These are phyloP conservation scores for Fomitopsis schrenkii DNA, from an alignment of 1,284 basidiomycete species.

Conservation along the genomic window DNA sequence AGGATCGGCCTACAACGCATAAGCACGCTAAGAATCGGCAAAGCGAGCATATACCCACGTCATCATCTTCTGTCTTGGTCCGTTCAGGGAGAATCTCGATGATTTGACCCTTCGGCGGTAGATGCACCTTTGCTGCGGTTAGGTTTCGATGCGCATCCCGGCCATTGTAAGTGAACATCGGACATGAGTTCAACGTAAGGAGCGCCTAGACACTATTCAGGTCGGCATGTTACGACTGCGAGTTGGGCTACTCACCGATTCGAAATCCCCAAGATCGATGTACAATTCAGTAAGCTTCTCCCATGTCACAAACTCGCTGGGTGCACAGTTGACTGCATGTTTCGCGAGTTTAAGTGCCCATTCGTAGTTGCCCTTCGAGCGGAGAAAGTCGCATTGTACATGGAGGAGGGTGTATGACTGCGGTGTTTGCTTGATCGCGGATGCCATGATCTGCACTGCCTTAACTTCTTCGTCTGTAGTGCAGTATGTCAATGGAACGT, in stretches of 20 bases:
- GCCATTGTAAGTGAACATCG: constrained; percentile 99
- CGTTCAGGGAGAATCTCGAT: constrained; percentile 76
- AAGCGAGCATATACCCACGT: constrained; percentile 40
- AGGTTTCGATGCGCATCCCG: constrained; percentile 91
- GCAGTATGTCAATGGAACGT: background rate
- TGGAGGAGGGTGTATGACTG: constrained; percentile 94
- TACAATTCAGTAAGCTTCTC: constrained; percentile 96
- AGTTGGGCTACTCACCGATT: constrained; percentile 46
- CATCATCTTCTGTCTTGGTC: constrained; percentile 79
- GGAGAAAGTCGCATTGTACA: constrained; percentile 91
- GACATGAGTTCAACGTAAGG: constrained; percentile 96
- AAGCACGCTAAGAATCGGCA: background rate
- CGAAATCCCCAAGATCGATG: constrained; percentile 86
- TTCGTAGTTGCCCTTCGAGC: constrained; percentile 77
- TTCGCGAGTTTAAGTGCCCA: constrained; percentile 93
- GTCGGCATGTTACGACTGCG: background rate
- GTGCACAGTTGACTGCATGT: constrained; percentile 96
- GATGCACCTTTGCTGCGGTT: constrained; percentile 77
- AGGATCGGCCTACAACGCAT: constrained; percentile 69
- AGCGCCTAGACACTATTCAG: constrained; percentile 52
- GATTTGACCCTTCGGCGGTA: constrained; percentile 85
- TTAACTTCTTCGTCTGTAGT: constrained; percentile 92
- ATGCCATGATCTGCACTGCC: constrained; percentile 91
- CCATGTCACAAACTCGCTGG: constrained; percentile 98
- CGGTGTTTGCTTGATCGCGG: constrained; percentile 81